These are phyloP conservation scores for Arthrobotrys pseudoclavata DNA, from an alignment of 2,329 filamentous ascomycete genomes.

Conservation along the genomic window DNA sequence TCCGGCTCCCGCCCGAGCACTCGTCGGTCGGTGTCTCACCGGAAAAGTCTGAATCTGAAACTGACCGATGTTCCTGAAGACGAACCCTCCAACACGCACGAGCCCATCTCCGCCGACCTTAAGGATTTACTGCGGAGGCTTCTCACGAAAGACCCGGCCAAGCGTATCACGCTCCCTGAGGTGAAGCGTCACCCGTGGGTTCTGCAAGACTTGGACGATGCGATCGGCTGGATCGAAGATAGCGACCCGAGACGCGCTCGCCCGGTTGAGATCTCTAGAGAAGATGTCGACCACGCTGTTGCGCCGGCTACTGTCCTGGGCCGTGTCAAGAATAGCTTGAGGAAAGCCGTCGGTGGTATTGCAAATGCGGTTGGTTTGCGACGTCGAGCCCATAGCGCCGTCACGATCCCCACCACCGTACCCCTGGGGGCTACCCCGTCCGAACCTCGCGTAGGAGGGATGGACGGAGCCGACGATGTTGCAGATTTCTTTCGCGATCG, in stretches of 20 bases:
- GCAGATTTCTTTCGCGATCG: constrained; percentile 53
- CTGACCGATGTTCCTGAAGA: constrained; percentile 55
- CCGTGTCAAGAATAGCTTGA: constrained; percentile 82
- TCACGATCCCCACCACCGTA: constrained; percentile 59
- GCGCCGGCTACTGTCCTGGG: constrained; percentile 90
- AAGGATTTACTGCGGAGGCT: constrained; percentile 83
- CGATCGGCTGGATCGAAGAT: constrained; percentile 88
- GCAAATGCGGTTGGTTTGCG: constrained; percentile 67
- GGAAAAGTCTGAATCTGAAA: constrained; percentile 63
- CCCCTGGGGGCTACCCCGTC: neutral
- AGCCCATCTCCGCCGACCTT: constrained; percentile 84
- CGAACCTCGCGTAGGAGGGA: constrained; percentile 13
- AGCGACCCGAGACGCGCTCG: constrained; percentile 85
- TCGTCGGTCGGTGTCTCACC: constrained; percentile 68
- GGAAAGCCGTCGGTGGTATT: constrained; percentile 76
- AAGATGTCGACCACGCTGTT: constrained; percentile 90
- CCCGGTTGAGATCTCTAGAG: constrained; percentile 90
- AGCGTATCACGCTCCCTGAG: constrained; percentile 88
- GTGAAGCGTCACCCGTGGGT: constrained; percentile 97
- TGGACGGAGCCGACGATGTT: constrained; percentile 56
- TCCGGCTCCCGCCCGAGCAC: constrained; percentile 57
- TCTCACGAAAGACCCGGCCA: constrained; percentile 87
- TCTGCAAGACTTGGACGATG: constrained; percentile 80
- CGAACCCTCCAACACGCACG: constrained; percentile 72
- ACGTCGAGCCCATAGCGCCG: constrained; percentile 61